A percentile compares a stretch with the other conserved stretches of the same genome.
Conservation (phyloP, 179 eudicot genomes). For the Pouteria campechiana region DNA sequence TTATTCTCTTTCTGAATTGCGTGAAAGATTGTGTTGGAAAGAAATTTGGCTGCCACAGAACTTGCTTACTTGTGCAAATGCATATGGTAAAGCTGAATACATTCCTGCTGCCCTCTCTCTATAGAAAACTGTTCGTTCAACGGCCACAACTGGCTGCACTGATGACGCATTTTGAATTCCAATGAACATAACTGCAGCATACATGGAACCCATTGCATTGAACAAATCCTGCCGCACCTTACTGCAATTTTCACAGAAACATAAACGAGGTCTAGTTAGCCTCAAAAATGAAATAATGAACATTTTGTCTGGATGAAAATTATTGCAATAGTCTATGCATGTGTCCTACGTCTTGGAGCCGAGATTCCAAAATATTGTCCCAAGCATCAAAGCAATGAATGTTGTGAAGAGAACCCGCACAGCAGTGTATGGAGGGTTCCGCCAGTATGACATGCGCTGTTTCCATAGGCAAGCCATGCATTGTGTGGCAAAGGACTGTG, state of each 20-base stretch:
- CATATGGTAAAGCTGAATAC: too few species aligned
- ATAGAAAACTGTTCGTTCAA: too few species aligned
- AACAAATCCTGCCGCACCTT: too few species aligned
- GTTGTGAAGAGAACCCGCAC: constrained; percentile 34
- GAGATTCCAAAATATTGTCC: constrained; percentile 62
- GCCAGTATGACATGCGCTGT: constrained; percentile 45
- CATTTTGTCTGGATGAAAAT: neutral
- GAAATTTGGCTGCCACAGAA: too few species aligned
- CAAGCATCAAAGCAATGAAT: constrained; percentile 23
- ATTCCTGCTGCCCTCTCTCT: too few species aligned
- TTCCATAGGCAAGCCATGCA: constrained; percentile 39
- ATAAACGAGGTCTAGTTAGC: neutral
- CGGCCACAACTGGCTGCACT: too few species aligned
- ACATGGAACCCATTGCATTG: too few species aligned
- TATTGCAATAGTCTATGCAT: neutral
- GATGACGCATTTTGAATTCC: too few species aligned
- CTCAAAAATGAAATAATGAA: neutral
- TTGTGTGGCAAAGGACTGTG: constrained; percentile 32
- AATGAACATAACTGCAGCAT: too few species aligned
- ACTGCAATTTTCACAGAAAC: constrained; percentile 11
- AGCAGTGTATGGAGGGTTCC: constrained; percentile 36
- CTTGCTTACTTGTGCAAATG: too few species aligned
- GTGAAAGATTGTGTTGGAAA: too few species aligned
- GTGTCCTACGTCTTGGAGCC: constrained; percentile 42
- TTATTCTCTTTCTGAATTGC: too few species aligned